Base-by-base conservation (phyloP, 129 eudicot genomes). In the Oenanthe sinensis region DNA sequence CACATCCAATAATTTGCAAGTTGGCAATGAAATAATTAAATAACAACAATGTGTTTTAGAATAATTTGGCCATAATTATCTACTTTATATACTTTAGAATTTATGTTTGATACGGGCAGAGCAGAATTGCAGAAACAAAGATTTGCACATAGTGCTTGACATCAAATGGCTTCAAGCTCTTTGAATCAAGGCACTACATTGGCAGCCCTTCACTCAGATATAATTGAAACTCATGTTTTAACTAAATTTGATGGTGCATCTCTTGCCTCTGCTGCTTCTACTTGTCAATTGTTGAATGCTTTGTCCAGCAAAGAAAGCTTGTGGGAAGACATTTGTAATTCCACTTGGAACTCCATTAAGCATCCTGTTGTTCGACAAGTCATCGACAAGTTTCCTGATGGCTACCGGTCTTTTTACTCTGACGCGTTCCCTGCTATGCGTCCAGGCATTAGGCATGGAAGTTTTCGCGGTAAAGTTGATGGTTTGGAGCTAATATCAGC, bases 321-420 rank as follows among this genome's bases (percentile, higher is more conserved):
- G 52, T 72, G 76, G 76, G 50, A 43, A 44, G 19, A 44, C 76
- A 43, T 44, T 11, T 72, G 39, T n/a, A 44, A 44, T n/a, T 72
- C 76, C 1, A 44, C 76, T 2, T 72, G 76, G 76, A 44, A 39
- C 16, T 75, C 78, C 19, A 48, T 75, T 11, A 48, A 75, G 0
- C 15, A 75, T 5, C 78, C 78, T 0, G 65, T 24, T 28, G 44
- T 75, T 55, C 78, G 12, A 24, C 76, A 33, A 17, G 15, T 43
- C 26, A 75, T 75, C 78, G 48, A 45, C n/a, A 26, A 65, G 3
- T 76, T 49, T 26, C 76, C 54, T 22, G 76, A 37, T 12, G 76
- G 76, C 36, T 44, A 30, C 50, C 79, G 79, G 19, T 76, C 79
- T 19, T 76, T 76, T 22, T 76, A 50, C 70, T 76, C 79, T 2